Evolutionary conservation across 192 early-diverging fungal species (phyloP), one percentile per base, ranked within the genome.

Genomic region (Backusella mclennaniae): DNA sequence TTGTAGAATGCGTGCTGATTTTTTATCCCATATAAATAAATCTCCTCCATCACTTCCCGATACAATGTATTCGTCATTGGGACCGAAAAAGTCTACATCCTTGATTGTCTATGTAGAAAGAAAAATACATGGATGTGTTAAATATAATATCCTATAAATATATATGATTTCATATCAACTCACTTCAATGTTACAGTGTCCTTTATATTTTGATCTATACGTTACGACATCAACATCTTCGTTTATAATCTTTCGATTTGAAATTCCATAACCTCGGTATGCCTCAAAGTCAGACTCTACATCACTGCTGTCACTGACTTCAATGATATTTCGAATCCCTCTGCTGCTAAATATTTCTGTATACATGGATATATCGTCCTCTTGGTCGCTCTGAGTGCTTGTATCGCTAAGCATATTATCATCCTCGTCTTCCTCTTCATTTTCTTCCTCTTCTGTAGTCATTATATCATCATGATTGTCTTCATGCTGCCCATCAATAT

Each of bases 11-110:
- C 83, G 82, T 63, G 86, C 86, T 3, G 90, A 85, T 14, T 76
- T 66, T 75, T 89, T 89, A 70, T 91, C 84, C 91, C 91, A 95
- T 36, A 94, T 73, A 75, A 89, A 92, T 4, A 91, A 71, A 12
- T 83, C 78, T 21, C 94, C 92, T 78, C 93, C 94, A 74, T 95
- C 94, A 4, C 90, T 92, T 1, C 94, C 94, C 8, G 92, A 94
- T 72, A 91, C 87, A 19, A 95, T 81, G 67, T 90, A 93, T 63
- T 86, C 85, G 73, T 88, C 89, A 49, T 90, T 87, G 0, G 89
- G 80, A 0, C 90, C 90, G 77, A 84, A 88, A 81, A 92, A 94
- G 76, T 89, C 91, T 39, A 92, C 92, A 68, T 93, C 93, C 75
- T 95, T 95, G 66, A 91, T 76, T 6, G 91, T 92, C 77, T 88